Evolutionary conservation across 306 rosid genomes (phyloP), one percentile per base, ranked within the genome.

Genomic region (Cotoneaster glaucophyllus): DNA sequence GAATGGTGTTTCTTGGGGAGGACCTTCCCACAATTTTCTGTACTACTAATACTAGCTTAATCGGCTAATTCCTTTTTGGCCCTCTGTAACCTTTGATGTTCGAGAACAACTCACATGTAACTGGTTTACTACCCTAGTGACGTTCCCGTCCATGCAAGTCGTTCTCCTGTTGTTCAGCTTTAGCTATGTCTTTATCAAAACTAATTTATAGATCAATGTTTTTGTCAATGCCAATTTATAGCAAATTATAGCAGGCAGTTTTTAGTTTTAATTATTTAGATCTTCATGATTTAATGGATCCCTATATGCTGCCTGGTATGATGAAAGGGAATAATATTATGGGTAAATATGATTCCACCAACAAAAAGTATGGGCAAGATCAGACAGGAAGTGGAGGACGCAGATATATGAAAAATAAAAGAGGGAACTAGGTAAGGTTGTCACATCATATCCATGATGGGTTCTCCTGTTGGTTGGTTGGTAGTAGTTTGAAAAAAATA

Each of bases 11-110:
- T 74, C 77, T 76, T 79, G 73, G 81, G 77, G 79, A 79, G 81
- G 37, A 68, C 78, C 56, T 85, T 64, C 79, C 82, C 86, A 75
- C 77, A 59, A 71, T 81, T 81, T 80, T 81, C 80, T 86, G 82
- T 64, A 31, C 66, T 78, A 68, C 66, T 78, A 68, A 79, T 56
- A 77, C 78, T 71, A 63, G 78, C 78, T 74, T 74, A 78, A 77
- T 59, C 83, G 76, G 70, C 70, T 76, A 67, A 74, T 69, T 64
- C 48, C 59, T 5, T 45, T 64, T 73, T 44, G 9, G 52, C 64
- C 78, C 64, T 62, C 22, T 29, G 70, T 62, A 62, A 62, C 29
- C 44, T n/a, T 57, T 4, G 25, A 57, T 5, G 54, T 50, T 50
- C 21, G 5, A 15, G 54, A 50, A 19, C 54, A 15, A 17, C 54